Evolutionary conservation across 2,329 filamentous ascomycete genomes (phyloP).

Genomic region (Aspergillaceae sp.): DNA sequence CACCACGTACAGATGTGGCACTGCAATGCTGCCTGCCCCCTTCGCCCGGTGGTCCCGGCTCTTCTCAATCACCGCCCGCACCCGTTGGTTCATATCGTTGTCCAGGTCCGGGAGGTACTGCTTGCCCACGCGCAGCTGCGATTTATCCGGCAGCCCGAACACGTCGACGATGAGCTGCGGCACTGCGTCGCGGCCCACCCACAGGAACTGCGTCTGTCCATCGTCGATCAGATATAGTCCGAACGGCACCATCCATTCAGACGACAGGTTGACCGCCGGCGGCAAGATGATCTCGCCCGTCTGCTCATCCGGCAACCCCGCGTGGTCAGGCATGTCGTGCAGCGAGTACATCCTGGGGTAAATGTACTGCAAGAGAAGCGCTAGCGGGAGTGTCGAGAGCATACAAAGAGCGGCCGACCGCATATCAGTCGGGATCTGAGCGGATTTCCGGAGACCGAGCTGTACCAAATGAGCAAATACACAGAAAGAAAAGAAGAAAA

Average conservation of each 20-base stretch:
- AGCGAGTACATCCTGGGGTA: conserved; percentile 77
- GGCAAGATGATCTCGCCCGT: conserved; percentile 87
- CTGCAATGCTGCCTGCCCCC: conserved; percentile 84
- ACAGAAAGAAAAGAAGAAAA: conserved; percentile 7
- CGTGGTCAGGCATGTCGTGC: conserved; percentile 93
- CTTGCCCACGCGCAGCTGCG: conserved; percentile 85
- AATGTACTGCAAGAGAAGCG: conserved; percentile 87
- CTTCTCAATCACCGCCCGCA: conserved; percentile 85
- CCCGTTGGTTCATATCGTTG: conserved; percentile 91
- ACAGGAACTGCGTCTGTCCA: conserved; percentile 93
- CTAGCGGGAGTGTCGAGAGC: conserved; percentile 85
- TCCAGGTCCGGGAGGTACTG: conserved; percentile 76
- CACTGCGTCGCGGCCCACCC: conserved; percentile 88
- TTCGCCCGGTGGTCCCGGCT: conserved; percentile 77
- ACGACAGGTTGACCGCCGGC: conserved; percentile 74
- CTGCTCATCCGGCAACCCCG: conserved; percentile 72
- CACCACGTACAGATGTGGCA: conserved; percentile 87
- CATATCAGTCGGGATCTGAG: conserved; percentile 88
- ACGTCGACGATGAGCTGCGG: conserved; percentile 82
- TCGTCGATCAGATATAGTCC: conserved; percentile 96
- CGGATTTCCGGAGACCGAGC: conserved; percentile 77
- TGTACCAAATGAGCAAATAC: conserved; percentile 16
- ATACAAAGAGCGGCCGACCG: conserved; percentile 86
- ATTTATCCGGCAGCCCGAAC: conserved; percentile 77
- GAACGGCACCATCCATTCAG: conserved; percentile 76